phyloP scores from a whole-genome alignment of 371 early-diverging fungal species.

The Coemansia sp. region DNA sequence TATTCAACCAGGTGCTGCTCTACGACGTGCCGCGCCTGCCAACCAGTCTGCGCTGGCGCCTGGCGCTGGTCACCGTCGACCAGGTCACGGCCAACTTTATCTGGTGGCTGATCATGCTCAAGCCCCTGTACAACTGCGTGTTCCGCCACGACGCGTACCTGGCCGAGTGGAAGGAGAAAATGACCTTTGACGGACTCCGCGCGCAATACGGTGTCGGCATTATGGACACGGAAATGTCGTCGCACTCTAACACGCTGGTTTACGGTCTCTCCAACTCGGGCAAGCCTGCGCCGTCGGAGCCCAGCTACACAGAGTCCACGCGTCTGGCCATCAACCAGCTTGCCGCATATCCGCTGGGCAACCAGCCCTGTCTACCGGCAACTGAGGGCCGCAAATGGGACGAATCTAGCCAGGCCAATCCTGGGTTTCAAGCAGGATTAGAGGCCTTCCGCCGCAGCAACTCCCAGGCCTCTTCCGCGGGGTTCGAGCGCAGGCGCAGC shows the following conservation, averaged over 20 bases:
- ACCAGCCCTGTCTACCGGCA: not conserved
- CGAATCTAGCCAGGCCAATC: not conserved
- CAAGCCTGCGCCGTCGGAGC: constrained; percentile 15
- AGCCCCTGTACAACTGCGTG: constrained; percentile 36
- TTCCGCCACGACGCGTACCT: constrained; percentile 36
- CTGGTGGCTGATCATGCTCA: constrained; percentile 47
- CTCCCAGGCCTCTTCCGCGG: not conserved
- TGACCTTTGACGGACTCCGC: constrained; percentile 34
- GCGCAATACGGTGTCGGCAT: constrained; percentile 37
- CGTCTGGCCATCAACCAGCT: constrained; percentile 31
- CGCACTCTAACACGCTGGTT: constrained; percentile 23
- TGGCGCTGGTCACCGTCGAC: constrained; percentile 29
- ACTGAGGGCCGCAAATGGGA: not conserved
- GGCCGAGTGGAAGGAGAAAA: constrained; percentile 39
- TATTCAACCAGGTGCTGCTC: constrained; percentile 33
- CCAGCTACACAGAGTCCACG: constrained; percentile 41
- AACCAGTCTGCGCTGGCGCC: constrained; percentile 27
- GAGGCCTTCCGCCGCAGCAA: not conserved
- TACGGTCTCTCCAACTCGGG: not conserved
- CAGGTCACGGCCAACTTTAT: constrained; percentile 40
- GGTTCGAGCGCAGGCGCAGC: constrained; percentile 24
- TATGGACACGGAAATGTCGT: constrained; percentile 24
- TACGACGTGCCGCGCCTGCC: constrained; percentile 28
- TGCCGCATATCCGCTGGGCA: constrained; percentile 13
- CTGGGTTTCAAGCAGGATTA: not conserved